A percentile compares a stretch with the other conserved stretches of the same genome.
phyloP scores from a whole-genome alignment of 345 rosid species.

The Conringia planisiliqua region DNA sequence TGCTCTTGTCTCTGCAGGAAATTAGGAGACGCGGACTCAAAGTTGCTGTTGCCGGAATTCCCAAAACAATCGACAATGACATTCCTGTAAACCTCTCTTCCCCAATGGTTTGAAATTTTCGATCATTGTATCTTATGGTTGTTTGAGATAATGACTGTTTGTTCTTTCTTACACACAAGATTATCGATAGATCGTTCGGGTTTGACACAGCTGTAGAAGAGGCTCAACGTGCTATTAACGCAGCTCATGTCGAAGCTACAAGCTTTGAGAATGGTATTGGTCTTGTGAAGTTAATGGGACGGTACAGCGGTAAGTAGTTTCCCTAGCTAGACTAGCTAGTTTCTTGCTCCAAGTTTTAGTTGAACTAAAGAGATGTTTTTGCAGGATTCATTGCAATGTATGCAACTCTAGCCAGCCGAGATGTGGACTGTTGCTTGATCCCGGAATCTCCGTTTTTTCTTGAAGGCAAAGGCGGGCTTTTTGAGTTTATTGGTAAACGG shows the following conservation, averaged over 20 bases:
- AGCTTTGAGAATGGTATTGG: slow-evolving; percentile 75
- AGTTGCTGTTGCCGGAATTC: slow-evolving; percentile 77
- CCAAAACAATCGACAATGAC: slow-evolving; percentile 77
- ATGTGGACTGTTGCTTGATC: slow-evolving; percentile 89
- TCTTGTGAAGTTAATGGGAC: slow-evolving; percentile 79
- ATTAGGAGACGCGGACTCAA: slow-evolving; percentile 61
- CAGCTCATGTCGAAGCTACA: slow-evolving; percentile 79
- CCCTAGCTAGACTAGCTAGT: background rate
- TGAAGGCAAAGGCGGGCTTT: slow-evolving; percentile 75
- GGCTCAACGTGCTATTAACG: slow-evolving; percentile 86
- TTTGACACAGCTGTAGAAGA: slow-evolving; percentile 87
- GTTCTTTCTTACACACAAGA: slow-evolving; percentile 27
- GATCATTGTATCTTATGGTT: background rate
- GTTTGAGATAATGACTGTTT: background rate
- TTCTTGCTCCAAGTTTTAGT: background rate
- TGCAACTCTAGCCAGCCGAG: slow-evolving; percentile 89
- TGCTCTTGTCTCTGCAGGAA: slow-evolving; percentile 40
- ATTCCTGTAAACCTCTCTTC: slow-evolving; percentile 43
- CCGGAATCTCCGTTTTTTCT: slow-evolving; percentile 84
- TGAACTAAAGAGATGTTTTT: background rate
- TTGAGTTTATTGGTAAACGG: slow-evolving; percentile 56
- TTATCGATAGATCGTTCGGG: slow-evolving; percentile 75
- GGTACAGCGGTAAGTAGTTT: slow-evolving; percentile 56
- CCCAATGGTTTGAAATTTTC: background rate
- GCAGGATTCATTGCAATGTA: slow-evolving; percentile 90